Base-by-base conservation (phyloP, 176 grass and related monocot species). In the Stipa capillata region DNA sequence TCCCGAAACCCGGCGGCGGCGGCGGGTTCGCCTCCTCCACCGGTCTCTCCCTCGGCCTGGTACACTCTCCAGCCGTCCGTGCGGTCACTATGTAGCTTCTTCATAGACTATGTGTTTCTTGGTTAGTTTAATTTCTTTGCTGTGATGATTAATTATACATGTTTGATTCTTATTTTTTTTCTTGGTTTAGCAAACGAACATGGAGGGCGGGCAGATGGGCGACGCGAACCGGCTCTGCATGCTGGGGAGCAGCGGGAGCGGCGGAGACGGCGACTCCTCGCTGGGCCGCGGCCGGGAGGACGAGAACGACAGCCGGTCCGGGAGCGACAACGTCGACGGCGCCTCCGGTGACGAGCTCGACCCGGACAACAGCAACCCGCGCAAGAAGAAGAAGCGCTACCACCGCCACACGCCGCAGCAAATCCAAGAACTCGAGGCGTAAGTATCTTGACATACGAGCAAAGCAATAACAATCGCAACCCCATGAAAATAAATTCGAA, bases 361-460 rank as follows among this genome's bases (percentile, higher is more conserved):
- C 72, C 91, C 82, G 0, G 89, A 79, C 75, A 94, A 92, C 84
- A 74, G 53, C 71, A 94, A 90, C 85, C 82, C 85, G 45, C 82
- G 88, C 25, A 94, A 88, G 85, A 98, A 94, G 87, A 98, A 94
- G 80, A 98, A 91, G 74, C 79, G 95, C 25, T 98, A 98, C 73
- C 95, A 98, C 72, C 95, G 95, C 62, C 95, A 98, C 74, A 98
- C 95, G 8, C 95, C 95, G 67, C 95, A 94, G 80, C 95, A 98
- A 76, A 98, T 98, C 83, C 95, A 98, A 69, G 95, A 98, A 32
- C 95, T 98, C 58, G 95, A 98, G 72, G 86, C 79, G 95, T 98
- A 89, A 83, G 92, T 25, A 15, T 5, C 6, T 11, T n/a, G 18
- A n/a, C n/a, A n/a, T n/a, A n/a, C n/a, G n/a, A n/a, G n/a, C n/a